Conservation (phyloP, 1,284 basidiomycete species). For the Apiotrichum akiyoshidainum region DNA sequence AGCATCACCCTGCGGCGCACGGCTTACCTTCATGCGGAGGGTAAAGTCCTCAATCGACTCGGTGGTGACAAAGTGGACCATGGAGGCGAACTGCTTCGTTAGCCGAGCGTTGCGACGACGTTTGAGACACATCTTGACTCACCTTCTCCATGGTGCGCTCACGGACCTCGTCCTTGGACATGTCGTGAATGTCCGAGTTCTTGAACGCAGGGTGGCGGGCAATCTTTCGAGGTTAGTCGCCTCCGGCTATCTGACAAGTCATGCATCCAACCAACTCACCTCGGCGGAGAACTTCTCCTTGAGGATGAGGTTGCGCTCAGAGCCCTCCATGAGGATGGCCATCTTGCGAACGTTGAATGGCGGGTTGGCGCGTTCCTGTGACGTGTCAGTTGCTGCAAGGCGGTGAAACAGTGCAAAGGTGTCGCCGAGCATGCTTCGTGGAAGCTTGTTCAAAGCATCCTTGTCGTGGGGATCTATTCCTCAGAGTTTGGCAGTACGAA, state of each 20-base stretch:
- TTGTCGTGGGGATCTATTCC: no score
- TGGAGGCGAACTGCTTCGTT: slow-evolving; percentile 40
- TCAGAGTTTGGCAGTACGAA: slow-evolving; percentile 19
- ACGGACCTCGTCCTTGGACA: slow-evolving; percentile 56
- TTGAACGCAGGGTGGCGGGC: slow-evolving; percentile 56
- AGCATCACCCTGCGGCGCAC: background rate
- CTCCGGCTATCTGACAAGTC: background rate
- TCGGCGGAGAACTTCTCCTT: slow-evolving; percentile 56
- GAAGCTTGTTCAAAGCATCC: background rate
- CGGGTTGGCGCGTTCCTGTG: slow-evolving; percentile 53
- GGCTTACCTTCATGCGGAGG: slow-evolving; percentile 55
- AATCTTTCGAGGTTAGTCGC: slow-evolving; percentile 37
- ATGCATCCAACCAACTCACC: slow-evolving; percentile 28
- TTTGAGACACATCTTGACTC: background rate
- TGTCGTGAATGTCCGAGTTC: slow-evolving; percentile 57
- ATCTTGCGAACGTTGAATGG: slow-evolving; percentile 55
- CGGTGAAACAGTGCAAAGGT: background rate
- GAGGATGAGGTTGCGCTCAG: slow-evolving; percentile 43
- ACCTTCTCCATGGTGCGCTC: slow-evolving; percentile 54
- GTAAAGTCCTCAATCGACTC: slow-evolving; percentile 54
- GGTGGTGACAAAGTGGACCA: slow-evolving; percentile 54
- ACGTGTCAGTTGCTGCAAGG: background rate
- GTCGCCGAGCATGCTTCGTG: background rate
- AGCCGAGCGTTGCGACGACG: background rate
- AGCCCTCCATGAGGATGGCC: slow-evolving; percentile 48